Evolutionary conservation across 2,329 filamentous ascomycete genomes (phyloP).

Genomic region (Epichloe sibirici): DNA sequence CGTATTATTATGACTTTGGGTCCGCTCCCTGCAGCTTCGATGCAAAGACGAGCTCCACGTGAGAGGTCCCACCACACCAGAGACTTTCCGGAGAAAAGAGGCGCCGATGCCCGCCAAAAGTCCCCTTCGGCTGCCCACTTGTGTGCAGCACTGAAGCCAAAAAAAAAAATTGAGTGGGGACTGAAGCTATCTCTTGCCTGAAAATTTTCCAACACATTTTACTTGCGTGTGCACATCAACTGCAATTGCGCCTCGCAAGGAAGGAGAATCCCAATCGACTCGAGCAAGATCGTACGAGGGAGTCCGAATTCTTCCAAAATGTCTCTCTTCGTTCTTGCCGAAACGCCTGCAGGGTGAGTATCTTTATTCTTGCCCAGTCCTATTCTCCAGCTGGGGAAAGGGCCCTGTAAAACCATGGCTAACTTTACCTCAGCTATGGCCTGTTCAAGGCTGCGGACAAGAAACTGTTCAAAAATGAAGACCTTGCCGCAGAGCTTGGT

Average conservation of each 20-base stretch:
- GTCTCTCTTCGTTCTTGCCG: constrained; percentile 85
- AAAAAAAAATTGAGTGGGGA: constrained; percentile 26
- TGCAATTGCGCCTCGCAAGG: constrained; percentile 25
- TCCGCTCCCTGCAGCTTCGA: neutral
- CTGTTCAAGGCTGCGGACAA: constrained; percentile 98
- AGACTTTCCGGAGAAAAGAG: constrained; percentile 14
- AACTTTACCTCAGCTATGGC: constrained; percentile 59
- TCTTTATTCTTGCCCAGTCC: neutral
- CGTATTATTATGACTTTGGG: neutral
- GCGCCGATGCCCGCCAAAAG: constrained; percentile 12
- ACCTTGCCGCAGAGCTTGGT: constrained; percentile 60
- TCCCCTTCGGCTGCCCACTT: constrained; percentile 12
- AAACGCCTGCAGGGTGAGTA: constrained; percentile 72
- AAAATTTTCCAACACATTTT: constrained; percentile 32
- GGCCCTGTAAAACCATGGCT: constrained; percentile 11
- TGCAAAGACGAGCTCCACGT: constrained; percentile 8
- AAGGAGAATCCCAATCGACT: constrained; percentile 20
- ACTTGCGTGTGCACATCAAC: constrained; percentile 22
- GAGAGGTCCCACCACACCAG: constrained; percentile 7
- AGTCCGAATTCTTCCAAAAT: constrained; percentile 37
- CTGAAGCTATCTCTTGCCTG: constrained; percentile 21
- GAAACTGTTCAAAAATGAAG: constrained; percentile 86
- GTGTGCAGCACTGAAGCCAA: constrained; percentile 18
- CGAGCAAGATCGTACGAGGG: constrained; percentile 20
- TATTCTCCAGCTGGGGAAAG: neutral